These are phyloP conservation scores for Phaeosphaeriaceae sp. DNA, from an alignment of 2,329 filamentous ascomycete genomes.

Conservation along the genomic window DNA sequence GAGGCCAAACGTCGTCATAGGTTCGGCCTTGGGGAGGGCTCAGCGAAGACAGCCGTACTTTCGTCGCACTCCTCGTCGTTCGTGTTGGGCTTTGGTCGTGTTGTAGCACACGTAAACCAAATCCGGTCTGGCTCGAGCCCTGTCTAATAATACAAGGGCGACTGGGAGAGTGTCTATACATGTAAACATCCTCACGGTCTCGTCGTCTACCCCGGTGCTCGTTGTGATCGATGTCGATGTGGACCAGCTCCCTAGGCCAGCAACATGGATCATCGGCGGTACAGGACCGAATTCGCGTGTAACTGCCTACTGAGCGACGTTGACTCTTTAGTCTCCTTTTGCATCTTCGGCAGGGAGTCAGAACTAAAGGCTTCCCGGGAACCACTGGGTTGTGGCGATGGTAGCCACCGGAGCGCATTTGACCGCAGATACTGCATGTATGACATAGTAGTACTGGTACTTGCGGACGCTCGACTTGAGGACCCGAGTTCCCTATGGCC, in stretches of 20 bases:
- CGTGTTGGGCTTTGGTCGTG: conserved; percentile 16
- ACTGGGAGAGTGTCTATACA: conserved; percentile 23
- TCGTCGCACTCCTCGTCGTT: conserved; percentile 11
- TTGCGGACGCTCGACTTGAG: conserved; percentile 17
- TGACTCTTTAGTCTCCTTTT: conserved; percentile 29
- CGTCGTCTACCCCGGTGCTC: conserved; percentile 32
- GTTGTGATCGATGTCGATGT: conserved; percentile 20
- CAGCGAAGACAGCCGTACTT: conserved; percentile 23
- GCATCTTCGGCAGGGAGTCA: conserved; percentile 39
- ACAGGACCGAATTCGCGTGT: conserved; percentile 27
- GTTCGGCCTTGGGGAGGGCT: conserved; percentile 28
- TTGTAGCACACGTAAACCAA: conserved; percentile 35
- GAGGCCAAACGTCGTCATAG: conserved; percentile 24
- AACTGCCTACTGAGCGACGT: conserved; percentile 20
- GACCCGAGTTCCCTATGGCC: conserved; percentile 10
- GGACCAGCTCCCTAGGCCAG: conserved; percentile 29
- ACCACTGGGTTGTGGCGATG: conserved; percentile 46
- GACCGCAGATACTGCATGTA: conserved; percentile 43
- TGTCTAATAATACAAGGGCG: conserved; percentile 22
- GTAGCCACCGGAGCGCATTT: conserved; percentile 42
- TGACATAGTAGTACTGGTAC: conserved; percentile 40
- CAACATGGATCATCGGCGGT: conserved; percentile 33
- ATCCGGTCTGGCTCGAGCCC: conserved; percentile 23
- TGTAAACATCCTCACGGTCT: conserved; percentile 27
- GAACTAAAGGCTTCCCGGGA: conserved; percentile 34